Base-by-base conservation (phyloP, 768 basidiomycete genomes). In the Dentipellis fragilis region DNA sequence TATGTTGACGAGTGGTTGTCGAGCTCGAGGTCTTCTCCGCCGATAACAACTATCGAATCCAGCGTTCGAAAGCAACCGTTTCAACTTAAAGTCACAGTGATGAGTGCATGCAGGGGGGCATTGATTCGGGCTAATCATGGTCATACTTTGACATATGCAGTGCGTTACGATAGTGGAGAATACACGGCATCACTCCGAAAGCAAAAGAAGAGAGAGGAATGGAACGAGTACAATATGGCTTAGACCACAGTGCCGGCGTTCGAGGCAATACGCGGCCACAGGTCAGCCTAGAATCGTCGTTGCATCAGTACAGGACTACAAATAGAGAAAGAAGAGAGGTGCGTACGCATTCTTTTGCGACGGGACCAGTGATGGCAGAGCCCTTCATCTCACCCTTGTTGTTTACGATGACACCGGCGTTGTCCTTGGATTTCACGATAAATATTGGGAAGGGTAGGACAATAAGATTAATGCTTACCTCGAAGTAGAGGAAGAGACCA, bases 321-420 rank as follows among this genome's bases (percentile, higher is more conserved):
- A 17, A n/a, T 8, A 46, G 4, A 49, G 51, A 53, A 14, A 37
- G 10, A 48, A 42, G 3, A 6, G 2, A 9, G 35, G 8, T 45
- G 84, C 90, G 42, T 70, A 93, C 90, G 69, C 96, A 98, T 91
- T 97, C 95, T 84, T 98, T 99, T 76, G 95, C 96, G 59, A 99
- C 91, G 40, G 93, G 93, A 56, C 93, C 93, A 37, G 93, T 90
- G 69, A 96, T 95, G 58, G 91, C 90, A 52, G 91, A 94, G 51
- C 95, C 95, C 80, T 99, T 99, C 96, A 99, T 99, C 78, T 99
- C 96, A 66, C 95, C 95, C 81, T 97, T 97, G 68, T 90, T 87
- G 78, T 96, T 97, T 66, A 97, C 93, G 59, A 95, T 95, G 54
- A 95, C 93, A 71, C 93, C 93, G 45, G 93, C 93, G 69, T 94